phyloP scores from a whole-genome alignment of 2,329 filamentous ascomycete species.

The Ophiostoma novo-ulmi region DNA sequence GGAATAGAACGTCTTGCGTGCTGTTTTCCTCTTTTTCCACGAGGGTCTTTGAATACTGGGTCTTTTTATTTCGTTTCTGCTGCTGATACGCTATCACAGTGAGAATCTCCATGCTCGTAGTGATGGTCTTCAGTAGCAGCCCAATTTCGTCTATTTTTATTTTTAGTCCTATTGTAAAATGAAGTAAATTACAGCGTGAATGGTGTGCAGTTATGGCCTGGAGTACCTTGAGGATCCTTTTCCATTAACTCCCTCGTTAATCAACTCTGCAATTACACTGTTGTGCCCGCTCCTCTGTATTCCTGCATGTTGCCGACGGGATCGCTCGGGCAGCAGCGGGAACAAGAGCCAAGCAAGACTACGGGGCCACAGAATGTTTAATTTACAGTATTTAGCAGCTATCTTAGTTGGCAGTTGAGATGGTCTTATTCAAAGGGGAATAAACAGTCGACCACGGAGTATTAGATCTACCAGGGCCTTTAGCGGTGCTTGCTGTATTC shows the following conservation, averaged over 20 bases:
- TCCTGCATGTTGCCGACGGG: slow-evolving; percentile 14
- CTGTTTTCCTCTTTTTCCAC: background rate
- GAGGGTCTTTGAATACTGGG: background rate
- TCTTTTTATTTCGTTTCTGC: background rate
- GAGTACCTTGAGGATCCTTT: background rate
- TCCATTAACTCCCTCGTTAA: background rate
- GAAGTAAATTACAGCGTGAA: background rate
- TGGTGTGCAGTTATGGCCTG: background rate
- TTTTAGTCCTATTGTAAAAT: background rate
- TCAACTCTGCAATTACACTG: background rate
- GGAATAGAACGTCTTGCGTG: background rate
- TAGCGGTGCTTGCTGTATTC: background rate
- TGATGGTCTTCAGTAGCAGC: background rate
- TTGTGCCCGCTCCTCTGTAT: background rate
- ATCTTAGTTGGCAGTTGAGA: background rate
- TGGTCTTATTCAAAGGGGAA: background rate
- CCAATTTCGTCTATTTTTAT: background rate
- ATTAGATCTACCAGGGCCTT: background rate
- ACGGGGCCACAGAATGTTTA: slow-evolving; percentile 8
- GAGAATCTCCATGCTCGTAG: background rate
- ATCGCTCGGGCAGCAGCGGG: slow-evolving; percentile 24
- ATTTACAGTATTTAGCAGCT: background rate
- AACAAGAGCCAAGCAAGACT: slow-evolving; percentile 5
- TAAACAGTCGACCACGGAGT: background rate
- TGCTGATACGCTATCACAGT: background rate